Conservation (phyloP, 2,329 filamentous ascomycete species). For the Aspergillus ustus region DNA sequence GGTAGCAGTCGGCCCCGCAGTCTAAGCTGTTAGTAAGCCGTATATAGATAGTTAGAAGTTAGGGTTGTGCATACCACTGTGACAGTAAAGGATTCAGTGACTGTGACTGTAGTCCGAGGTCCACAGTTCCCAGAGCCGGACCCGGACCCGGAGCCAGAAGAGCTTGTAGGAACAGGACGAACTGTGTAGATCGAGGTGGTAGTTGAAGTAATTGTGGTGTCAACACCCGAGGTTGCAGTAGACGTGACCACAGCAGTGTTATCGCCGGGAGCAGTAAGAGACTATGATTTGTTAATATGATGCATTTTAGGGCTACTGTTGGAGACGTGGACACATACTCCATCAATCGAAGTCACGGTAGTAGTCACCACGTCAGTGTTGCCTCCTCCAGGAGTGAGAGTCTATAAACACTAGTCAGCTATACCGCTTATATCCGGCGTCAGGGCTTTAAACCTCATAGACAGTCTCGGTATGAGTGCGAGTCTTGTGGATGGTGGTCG, state of each 20-base stretch:
- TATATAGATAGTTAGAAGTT: not conserved
- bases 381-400: constrained; percentile 8
- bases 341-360: not conserved
- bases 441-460: constrained; percentile 29
- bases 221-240: constrained; percentile 28
- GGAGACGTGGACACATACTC: not conserved
- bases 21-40: constrained; percentile 15
- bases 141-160: constrained; percentile 4
- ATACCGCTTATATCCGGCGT: not conserved
- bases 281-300: not conserved
- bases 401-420: constrained; percentile 7
- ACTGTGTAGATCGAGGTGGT: constrained; percentile 21
- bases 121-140: constrained; percentile 8
- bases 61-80: constrained; percentile 37
- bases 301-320: not conserved
- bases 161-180: constrained; percentile 5
- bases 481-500: constrained; percentile 43
- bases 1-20: constrained; percentile 15
- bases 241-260: constrained; percentile 3
- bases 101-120: constrained; percentile 37
- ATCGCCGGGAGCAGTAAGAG: not conserved
- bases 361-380: not conserved
- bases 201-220: constrained; percentile 36
- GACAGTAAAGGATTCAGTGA: constrained; percentile 35
- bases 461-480: constrained; percentile 33